Evolutionary conservation across 805 yeast genomes (phyloP).

Genomic region (Brettanomyces sp.): DNA sequence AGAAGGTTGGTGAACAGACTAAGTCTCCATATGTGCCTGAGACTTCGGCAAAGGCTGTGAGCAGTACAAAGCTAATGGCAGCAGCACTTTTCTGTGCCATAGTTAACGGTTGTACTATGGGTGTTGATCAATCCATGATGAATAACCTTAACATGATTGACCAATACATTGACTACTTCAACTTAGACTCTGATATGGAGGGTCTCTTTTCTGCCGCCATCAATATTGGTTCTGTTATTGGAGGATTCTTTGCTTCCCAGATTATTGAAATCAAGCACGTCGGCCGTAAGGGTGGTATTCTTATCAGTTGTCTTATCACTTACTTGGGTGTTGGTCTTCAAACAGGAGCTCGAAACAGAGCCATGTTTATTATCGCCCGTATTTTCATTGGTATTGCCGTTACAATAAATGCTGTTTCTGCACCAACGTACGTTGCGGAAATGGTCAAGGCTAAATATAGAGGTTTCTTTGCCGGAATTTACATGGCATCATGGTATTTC

Average conservation of each 20-base stretch:
- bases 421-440: constrained; percentile 29
- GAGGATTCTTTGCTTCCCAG: constrained; percentile 19
- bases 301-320: constrained; percentile 16
- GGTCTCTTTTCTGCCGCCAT: constrained; percentile 21
- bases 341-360: constrained; percentile 27
- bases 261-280: constrained; percentile 12
- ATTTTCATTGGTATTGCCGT: constrained; percentile 28
- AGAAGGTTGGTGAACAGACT: background rate
- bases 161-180: constrained; percentile 15
- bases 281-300: constrained; percentile 25
- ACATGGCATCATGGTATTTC: constrained; percentile 22
- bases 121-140: constrained; percentile 21
- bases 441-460: constrained; percentile 23
- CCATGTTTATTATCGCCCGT: constrained; percentile 29
- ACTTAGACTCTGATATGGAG: constrained; percentile 14
- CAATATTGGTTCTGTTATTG: constrained; percentile 19
- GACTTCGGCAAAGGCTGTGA: constrained; percentile 2
- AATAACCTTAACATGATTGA: constrained; percentile 19
- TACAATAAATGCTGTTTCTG: constrained; percentile 22
- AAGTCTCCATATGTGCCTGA: background rate
- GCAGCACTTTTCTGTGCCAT: constrained; percentile 16
- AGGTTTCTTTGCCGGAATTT: constrained; percentile 20
- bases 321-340: constrained; percentile 29
- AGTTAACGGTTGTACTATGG: constrained; percentile 20
- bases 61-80: constrained; percentile 13